Evolutionary conservation across 2,329 filamentous ascomycete genomes (phyloP).

Genomic region (Fusarium nematophilum): DNA sequence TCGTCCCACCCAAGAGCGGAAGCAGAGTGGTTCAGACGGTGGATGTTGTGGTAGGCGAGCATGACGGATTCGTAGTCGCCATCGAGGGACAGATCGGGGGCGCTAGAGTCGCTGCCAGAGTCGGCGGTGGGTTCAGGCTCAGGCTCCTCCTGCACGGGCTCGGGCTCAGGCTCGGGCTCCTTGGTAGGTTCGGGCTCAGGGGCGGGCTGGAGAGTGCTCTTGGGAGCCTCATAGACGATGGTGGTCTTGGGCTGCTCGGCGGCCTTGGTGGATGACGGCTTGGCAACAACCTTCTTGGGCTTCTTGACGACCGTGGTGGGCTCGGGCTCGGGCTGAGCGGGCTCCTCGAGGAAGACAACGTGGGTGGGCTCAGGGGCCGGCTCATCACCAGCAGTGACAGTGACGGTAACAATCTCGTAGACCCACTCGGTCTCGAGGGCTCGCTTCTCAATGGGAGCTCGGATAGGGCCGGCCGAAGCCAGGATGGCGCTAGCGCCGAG

Average conservation of each 20-base stretch:
- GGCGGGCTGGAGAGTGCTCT: no score
- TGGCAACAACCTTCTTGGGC: no score
- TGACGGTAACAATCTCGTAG: slow-evolving; percentile 57
- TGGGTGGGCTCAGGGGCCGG: slow-evolving; percentile 30
- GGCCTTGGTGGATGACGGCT: slow-evolving; percentile 20
- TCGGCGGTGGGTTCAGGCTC: slow-evolving; percentile 14
- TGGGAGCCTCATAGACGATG: slow-evolving; percentile 8
- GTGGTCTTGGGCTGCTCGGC: slow-evolving; percentile 9
- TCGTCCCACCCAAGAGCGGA: slow-evolving; percentile 73
- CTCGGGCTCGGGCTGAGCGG: slow-evolving; percentile 11
- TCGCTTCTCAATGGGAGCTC: slow-evolving; percentile 52
- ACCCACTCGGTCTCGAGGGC: slow-evolving; percentile 55
- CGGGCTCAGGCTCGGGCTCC: slow-evolving; percentile 17
- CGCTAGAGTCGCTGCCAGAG: slow-evolving; percentile 13
- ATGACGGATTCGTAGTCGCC: slow-evolving; percentile 54
- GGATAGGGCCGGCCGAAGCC: slow-evolving; percentile 56
- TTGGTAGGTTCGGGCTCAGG: no score
- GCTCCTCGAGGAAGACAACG: slow-evolving; percentile 42
- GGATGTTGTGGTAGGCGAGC: slow-evolving; percentile 84
- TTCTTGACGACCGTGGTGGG: slow-evolving; percentile 27
- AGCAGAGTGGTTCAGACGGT: slow-evolving; percentile 85
- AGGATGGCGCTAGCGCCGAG: slow-evolving; percentile 58
- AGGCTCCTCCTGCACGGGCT: slow-evolving; percentile 14
- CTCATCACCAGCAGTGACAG: slow-evolving; percentile 53
- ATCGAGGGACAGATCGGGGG: slow-evolving; percentile 21